Base-by-base conservation (phyloP, 2,329 filamentous ascomycete species). In the Lojkania enalia region DNA sequence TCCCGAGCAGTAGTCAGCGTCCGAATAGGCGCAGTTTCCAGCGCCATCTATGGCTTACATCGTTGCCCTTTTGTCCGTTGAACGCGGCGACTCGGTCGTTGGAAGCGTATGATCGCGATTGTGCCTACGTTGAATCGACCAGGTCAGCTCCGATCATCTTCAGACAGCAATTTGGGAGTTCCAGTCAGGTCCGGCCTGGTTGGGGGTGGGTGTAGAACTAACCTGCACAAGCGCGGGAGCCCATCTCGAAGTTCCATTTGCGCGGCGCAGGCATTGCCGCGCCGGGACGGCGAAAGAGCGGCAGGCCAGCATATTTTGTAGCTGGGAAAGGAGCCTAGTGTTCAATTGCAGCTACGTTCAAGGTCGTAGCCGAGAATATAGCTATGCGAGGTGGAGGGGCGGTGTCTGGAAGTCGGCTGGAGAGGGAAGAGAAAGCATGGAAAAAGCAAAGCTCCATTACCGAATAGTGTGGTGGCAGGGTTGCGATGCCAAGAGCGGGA, bases 31-130 rank as follows among this genome's bases (percentile, higher is more conserved):
- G n/a, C 35, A 30, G 48, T 6, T n/a, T 16, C 37, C 39, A 32
- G 35, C 21, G 48, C 21, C 45, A 38, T 45, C 45, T 41, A 30
- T 14, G 39, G 42, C 87, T 72, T 84, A 94, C 89, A 79, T 92
- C 86, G 70, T 86, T 77, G 70, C 88, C 89, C 78, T 95, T 96
- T 71, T 83, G 81, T 61, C 92, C 94, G 67, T 89, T 86, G 80
- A 96, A 99, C 78, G 94, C 88, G 73, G 91, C 94, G 64, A 97
- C 90, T 63, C 82, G 82, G 31, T 88, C 83, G 49, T 81, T 57
- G 62, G 67, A 82, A 70, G 82, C 83, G 77, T 86, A 91, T 42
- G 62, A 59, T 43, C 69, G 60, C 46, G 60, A 54, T 39, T 64
- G 63, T 40, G 54, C 39, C 66, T 69, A 27, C n/a, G 19, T 12